A percentile compares a stretch with the other conserved stretches of the same genome.
Conservation (phyloP, 202 grass and related monocot species). For the Cymbopogon flexuosus region DNA sequence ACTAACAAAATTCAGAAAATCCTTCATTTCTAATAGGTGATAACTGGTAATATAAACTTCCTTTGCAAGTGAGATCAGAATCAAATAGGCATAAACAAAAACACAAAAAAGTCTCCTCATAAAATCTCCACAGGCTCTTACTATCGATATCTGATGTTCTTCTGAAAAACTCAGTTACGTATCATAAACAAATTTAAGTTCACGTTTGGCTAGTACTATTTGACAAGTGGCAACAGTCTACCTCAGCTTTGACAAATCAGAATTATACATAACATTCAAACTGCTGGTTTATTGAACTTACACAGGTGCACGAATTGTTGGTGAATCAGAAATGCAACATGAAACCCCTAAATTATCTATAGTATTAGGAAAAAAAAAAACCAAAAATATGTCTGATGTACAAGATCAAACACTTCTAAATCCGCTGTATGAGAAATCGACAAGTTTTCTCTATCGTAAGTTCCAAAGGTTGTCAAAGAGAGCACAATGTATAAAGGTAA, state of each 20-base stretch:
- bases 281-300: background rate
- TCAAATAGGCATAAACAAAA: background rate
- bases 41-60: background rate
- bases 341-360: background rate
- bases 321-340: background rate
- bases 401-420: background rate
- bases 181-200: background rate
- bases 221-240: background rate
- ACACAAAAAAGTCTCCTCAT: background rate
- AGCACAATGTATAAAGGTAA: background rate
- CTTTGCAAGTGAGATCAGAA: background rate
- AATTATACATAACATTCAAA: background rate
- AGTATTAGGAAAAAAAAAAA: background rate
- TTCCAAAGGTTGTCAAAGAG: background rate
- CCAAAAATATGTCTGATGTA: background rate
- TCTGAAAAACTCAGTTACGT: background rate
- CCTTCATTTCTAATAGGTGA: background rate
- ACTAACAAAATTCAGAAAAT: background rate
- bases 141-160: conserved; percentile 1
- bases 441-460: background rate
- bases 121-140: background rate
- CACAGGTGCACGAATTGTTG: background rate
- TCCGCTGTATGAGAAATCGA: background rate
- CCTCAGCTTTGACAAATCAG: background rate
- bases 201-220: background rate